These are phyloP conservation scores for Penicillium subrubescens DNA, from an alignment of 495 filamentous ascomycete species.

Conservation along the genomic window DNA sequence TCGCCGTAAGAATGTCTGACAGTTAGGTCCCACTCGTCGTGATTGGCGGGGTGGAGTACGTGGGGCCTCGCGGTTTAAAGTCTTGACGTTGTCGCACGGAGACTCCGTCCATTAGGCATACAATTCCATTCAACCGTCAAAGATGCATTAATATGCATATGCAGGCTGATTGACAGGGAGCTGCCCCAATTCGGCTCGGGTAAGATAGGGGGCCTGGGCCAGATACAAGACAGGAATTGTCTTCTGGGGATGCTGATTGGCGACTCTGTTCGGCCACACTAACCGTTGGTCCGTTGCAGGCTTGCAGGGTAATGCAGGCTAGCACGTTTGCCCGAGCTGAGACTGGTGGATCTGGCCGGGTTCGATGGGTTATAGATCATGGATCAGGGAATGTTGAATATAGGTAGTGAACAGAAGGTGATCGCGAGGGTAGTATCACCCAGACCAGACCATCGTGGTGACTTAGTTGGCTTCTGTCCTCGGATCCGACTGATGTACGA, in stretches of 20 bases:
- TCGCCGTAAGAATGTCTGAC: constrained; percentile 9
- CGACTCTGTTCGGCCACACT: constrained; percentile 14
- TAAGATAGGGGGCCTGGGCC: not conserved
- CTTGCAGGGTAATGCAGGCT: not conserved
- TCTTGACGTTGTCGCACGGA: not conserved
- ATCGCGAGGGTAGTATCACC: not conserved
- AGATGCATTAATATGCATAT: not conserved
- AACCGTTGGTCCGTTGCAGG: not conserved
- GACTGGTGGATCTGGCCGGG: constrained; percentile 4
- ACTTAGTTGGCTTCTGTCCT: not conserved
- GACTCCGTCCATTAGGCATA: not conserved
- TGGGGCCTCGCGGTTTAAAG: not conserved
- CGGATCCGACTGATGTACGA: not conserved
- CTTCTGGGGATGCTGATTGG: constrained; percentile 16
- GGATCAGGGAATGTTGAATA: not conserved
- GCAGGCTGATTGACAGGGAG: constrained; percentile 2
- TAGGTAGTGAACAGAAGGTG: not conserved
- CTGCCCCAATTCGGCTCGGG: not conserved
- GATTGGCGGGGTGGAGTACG: constrained; percentile 4
- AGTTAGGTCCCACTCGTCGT: not conserved
- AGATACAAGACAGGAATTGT: not conserved
- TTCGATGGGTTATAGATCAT: not conserved
- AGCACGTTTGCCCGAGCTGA: constrained; percentile 11
- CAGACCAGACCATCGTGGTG: not conserved
- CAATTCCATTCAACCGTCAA: not conserved